Evolutionary conservation across 495 filamentous ascomycete species (phyloP), one percentile per base, ranked within the genome.

Genomic region (Podospora didyma): DNA sequence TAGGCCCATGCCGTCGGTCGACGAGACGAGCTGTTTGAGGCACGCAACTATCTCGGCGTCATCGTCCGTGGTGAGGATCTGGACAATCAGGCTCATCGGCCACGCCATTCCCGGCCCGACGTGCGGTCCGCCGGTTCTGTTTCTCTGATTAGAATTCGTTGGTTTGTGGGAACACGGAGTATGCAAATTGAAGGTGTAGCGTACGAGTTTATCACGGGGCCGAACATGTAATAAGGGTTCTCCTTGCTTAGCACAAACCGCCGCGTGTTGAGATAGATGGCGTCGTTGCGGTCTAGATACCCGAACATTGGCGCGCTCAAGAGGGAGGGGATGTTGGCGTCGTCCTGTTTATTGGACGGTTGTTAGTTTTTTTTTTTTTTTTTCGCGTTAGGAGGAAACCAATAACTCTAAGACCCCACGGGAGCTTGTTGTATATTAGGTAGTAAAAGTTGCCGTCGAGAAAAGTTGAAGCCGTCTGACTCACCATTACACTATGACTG

Each of bases 261-360:
- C n/a, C 83, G 71, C n/a, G 83, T 86, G 52, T 69, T 74, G 48
- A 68, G 74, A 56, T 86, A 86, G 5, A 77, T 54, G 6, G 64
- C 35, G 41, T 83, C 80, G 24, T 63, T 50, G 14, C 60, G 56
- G 12, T 69, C 62, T 1, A 80, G 47, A 45, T 78, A 85, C 9
- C 76, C 79, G 23, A 79, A 67, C 51, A 86, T 68, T 0, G 84
- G 81, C 24, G 79, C 75, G 9, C 76, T 70, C 17, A 86, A 72
- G 6, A 87, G 69, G 7, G 72, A 77, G 0, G 83, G 83, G 51
- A 87, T 73, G 59, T 87, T 87, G 26, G 84, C 82, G 57, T 87
- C 83, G 54, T 86, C 83, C 83, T 39, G n/a, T n/a, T 35, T 31
- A 2, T 19, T 16, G n/a, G 10, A 37, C 11, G 23, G 46, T 14